Conservation (phyloP, 2,329 filamentous ascomycete genomes). For the Daldinia eschscholtzii region DNA sequence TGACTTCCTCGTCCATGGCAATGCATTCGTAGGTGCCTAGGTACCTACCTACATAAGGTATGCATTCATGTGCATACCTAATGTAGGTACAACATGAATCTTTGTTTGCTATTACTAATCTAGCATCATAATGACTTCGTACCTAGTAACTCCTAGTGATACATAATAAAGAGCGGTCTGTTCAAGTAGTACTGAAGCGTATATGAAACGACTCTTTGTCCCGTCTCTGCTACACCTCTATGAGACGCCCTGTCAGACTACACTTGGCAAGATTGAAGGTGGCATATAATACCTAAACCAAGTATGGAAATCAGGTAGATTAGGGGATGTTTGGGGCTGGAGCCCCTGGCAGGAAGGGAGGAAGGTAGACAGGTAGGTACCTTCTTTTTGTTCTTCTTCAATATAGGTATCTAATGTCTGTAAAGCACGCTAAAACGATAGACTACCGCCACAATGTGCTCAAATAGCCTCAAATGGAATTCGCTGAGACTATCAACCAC, state of each 20-base stretch:
- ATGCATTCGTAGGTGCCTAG: not conserved
- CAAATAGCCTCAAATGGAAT: constrained; percentile 59
- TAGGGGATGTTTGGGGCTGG: not conserved
- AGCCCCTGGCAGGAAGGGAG: not conserved
- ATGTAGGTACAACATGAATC: not conserved
- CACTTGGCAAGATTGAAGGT: not conserved
- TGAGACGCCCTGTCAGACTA: constrained; percentile 6
- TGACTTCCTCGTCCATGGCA: no score
- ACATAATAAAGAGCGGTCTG: constrained; percentile 27
- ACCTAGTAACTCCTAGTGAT: constrained; percentile 2
- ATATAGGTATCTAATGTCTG: not conserved
- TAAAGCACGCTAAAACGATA: constrained; percentile 2
- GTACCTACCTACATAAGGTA: not conserved
- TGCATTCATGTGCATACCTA: not conserved
- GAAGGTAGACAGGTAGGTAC: not conserved
- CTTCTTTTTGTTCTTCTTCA: not conserved
- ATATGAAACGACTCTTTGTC: constrained; percentile 21
- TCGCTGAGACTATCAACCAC: constrained; percentile 29
- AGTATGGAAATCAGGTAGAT: constrained; percentile 1
- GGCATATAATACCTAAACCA: not conserved
- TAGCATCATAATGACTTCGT: constrained; percentile 1
- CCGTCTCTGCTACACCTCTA: constrained; percentile 12
- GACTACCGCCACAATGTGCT: constrained; percentile 60
- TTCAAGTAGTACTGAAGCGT: constrained; percentile 15
- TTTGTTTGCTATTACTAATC: constrained; percentile 22